Percentiles rank a stretch among this genome's conserved stretches.
These are phyloP conservation scores for Paramecium biaurelia DNA, from an alignment of 73 alveolate species.

Conservation along the genomic window DNA sequence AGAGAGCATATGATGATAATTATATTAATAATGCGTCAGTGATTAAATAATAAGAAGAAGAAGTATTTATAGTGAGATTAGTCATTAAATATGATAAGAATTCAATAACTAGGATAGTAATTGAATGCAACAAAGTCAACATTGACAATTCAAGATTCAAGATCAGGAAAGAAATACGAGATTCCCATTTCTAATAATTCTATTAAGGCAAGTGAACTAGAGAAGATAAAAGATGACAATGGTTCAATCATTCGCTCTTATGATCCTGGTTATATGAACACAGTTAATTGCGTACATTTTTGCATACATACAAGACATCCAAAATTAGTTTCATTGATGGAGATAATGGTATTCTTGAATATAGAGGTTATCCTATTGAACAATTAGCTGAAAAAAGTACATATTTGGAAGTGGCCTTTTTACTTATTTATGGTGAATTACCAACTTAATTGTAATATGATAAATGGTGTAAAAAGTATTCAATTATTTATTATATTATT, in stretches of 20 bases:
- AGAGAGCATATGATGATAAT: not conserved
- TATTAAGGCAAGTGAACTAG: conserved; percentile 76
- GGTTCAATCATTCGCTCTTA: conserved; percentile 81
- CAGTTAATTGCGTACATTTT: conserved; percentile 81
- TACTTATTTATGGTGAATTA: conserved; percentile 87
- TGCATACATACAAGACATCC: conserved; percentile 65
- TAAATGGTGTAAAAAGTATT: conserved; percentile 74
- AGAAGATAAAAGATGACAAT: conserved; percentile 69
- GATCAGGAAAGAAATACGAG: conserved; percentile 73
- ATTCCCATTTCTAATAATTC: conserved; percentile 73
- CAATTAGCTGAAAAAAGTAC: conserved; percentile 87
- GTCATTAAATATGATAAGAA: not conserved
- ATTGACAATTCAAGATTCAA: conserved; percentile 49
- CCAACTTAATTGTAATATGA: conserved; percentile 79
- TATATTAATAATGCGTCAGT: not conserved
- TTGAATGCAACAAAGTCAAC: not conserved
- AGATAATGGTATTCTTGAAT: conserved; percentile 90
- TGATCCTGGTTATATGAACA: conserved; percentile 93
- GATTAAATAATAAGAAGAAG: not conserved
- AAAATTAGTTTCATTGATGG: conserved; percentile 89
- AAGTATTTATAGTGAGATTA: not conserved
- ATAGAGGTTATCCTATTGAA: conserved; percentile 94
- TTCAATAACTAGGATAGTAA: not conserved
- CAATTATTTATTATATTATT: not conserved
- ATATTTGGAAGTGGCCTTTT: conserved; percentile 88